Percentiles rank a stretch among this genome's conserved stretches.
phyloP scores from a whole-genome alignment of 1,284 basidiomycete species.

The Tilletia walkeri region DNA sequence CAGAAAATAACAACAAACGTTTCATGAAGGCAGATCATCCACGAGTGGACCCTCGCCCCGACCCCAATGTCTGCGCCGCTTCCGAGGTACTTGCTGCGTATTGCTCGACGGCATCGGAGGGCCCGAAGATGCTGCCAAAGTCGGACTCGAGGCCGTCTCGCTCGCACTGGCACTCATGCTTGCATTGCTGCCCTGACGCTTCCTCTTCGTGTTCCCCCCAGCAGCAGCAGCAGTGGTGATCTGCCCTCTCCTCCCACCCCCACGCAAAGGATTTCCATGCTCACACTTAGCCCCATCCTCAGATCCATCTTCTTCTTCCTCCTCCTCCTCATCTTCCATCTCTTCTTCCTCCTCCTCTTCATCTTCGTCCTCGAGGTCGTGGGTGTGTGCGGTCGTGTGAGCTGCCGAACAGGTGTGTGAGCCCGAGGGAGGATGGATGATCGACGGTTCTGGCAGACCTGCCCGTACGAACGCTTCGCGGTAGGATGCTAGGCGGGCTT shows the following conservation, averaged over 20 bases:
- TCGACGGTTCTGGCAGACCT: neutral
- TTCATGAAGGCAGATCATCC: no score
- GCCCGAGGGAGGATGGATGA: neutral
- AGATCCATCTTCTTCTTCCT: neutral
- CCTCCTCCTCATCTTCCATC: neutral
- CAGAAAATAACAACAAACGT: no score
- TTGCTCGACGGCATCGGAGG: no score
- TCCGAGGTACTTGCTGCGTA: neutral
- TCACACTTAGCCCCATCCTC: neutral
- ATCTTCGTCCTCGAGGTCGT: neutral
- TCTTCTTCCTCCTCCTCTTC: conserved; percentile 2
- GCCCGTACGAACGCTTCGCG: conserved; percentile 3
- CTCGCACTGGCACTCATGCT: neutral
- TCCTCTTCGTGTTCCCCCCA: neutral
- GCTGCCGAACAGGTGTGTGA: no score
- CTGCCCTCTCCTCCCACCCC: no score
- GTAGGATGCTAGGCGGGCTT: neutral
- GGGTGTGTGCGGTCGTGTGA: neutral
- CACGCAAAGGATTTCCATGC: neutral
- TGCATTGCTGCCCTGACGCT: neutral
- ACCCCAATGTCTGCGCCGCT: conserved; percentile 11
- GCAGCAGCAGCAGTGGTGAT: no score
- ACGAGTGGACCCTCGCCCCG: conserved; percentile 4
- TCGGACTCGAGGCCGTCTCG: neutral
- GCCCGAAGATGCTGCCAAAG: neutral